phyloP scores from a whole-genome alignment of 768 basidiomycete genomes.

The Mycena venus region DNA sequence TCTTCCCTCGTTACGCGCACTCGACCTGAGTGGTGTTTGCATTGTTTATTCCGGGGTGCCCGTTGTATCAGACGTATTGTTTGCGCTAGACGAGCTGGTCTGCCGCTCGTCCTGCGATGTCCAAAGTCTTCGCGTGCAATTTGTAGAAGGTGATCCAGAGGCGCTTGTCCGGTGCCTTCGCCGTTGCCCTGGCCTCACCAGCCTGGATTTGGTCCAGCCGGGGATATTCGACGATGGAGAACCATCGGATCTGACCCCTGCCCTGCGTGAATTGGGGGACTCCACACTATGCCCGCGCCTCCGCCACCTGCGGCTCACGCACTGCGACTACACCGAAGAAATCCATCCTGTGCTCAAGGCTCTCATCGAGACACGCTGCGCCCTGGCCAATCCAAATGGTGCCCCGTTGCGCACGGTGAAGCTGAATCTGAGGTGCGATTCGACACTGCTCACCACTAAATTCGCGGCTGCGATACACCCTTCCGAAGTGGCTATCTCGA shows the following conservation, averaged over 20 bases:
- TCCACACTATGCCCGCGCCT: background rate
- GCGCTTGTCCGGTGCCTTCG: background rate
- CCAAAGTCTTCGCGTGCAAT: background rate
- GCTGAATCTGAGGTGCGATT: too few species aligned
- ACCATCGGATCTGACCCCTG: background rate
- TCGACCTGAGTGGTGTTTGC: background rate
- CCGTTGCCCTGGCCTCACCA: background rate
- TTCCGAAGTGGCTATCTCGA: too few species aligned
- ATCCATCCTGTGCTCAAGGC: background rate
- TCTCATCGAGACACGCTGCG: background rate
- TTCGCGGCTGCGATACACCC: too few species aligned
- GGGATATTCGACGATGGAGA: background rate
- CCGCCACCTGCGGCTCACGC: background rate
- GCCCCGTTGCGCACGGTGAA: too few species aligned
- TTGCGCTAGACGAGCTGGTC: background rate
- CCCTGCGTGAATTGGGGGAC: background rate
- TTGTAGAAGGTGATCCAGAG: background rate
- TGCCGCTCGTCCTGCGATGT: slow-evolving; percentile 2
- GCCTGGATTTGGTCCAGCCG: too few species aligned
- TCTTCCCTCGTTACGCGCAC: background rate
- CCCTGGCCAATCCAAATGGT: too few species aligned
- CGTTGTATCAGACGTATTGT: background rate
- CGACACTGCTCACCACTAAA: too few species aligned
- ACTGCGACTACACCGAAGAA: background rate
- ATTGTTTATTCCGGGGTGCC: background rate